A percentile compares a stretch with the other conserved stretches of the same genome.
Evolutionary conservation across 768 basidiomycete species (phyloP).

Genomic region (Termitomyces bulborhizus): DNA sequence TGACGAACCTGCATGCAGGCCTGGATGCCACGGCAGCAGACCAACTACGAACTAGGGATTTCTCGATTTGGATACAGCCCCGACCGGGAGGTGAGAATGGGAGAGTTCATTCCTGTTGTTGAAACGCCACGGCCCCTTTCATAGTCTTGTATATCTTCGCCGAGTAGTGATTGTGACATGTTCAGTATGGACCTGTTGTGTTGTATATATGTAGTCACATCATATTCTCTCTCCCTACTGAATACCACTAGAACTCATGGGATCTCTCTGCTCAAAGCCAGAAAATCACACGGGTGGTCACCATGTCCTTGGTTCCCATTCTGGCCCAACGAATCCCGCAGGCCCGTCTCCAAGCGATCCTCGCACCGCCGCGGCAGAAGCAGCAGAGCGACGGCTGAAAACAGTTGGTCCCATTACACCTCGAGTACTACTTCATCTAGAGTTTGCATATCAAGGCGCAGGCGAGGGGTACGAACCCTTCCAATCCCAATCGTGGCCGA

Average conservation of each 20-base stretch:
- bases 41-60: slow-evolving; percentile 35
- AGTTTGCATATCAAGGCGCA: slow-evolving; percentile 30
- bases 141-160: neutral
- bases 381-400: slow-evolving; percentile 54
- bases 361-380: slow-evolving; percentile 53
- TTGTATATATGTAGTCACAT: slow-evolving; percentile 7
- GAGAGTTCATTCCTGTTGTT: slow-evolving; percentile 40
- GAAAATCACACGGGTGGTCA: slow-evolving; percentile 41
- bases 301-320: slow-evolving; percentile 35
- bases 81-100: slow-evolving; percentile 27
- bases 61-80: slow-evolving; percentile 42
- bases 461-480: slow-evolving; percentile 33
- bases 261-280: slow-evolving; percentile 52
- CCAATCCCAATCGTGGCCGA: slow-evolving; percentile 43
- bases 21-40: slow-evolving; percentile 49
- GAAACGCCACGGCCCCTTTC: slow-evolving; percentile 15
- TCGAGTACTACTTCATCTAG: slow-evolving; percentile 11
- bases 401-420: slow-evolving; percentile 33
- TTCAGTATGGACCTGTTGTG: neutral
- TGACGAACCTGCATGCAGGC: slow-evolving; percentile 33
- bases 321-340: slow-evolving; percentile 23
- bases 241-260: slow-evolving; percentile 31
- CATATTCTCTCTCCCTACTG: neutral
- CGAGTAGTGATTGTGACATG: neutral
- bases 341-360: slow-evolving; percentile 29